phyloP scores from a whole-genome alignment of 768 basidiomycete genomes.

The Rhodocollybia butyracea region DNA sequence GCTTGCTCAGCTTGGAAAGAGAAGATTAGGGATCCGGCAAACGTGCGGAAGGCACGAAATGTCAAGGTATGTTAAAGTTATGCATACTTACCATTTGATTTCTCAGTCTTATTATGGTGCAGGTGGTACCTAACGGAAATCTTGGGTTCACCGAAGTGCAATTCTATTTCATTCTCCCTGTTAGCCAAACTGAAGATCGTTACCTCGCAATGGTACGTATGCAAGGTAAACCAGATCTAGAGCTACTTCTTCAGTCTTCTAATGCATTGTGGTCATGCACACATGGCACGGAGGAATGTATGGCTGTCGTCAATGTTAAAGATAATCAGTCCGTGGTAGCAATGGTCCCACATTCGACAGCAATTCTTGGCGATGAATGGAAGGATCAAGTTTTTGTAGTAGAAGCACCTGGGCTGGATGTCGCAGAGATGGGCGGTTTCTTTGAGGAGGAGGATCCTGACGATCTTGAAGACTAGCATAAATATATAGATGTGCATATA shows the following conservation, averaged over 20 bases:
- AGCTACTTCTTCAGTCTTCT: background rate
- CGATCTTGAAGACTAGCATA: conserved; percentile 17
- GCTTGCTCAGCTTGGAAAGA: background rate
- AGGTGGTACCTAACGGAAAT: background rate
- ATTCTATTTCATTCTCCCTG: background rate
- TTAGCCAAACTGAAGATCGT: background rate
- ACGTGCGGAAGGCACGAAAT: background rate
- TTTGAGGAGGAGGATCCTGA: background rate
- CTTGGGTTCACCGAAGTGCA: background rate
- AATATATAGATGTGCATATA: background rate
- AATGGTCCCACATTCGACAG: conserved; percentile 10
- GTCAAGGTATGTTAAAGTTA: conserved; percentile 2
- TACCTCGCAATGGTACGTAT: background rate
- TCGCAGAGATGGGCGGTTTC: conserved; percentile 11
- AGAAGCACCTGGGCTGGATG: conserved; percentile 17
- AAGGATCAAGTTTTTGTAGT: conserved; percentile 12
- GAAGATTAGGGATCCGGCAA: background rate
- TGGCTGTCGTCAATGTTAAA: background rate
- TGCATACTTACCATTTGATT: background rate
- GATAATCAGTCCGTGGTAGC: background rate
- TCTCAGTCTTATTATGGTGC: background rate
- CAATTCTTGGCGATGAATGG: conserved; percentile 12
- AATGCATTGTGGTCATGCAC: background rate
- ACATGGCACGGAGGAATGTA: background rate
- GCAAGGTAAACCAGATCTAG: background rate